Evolutionary conservation across 176 grass and related monocot genomes (phyloP).

Genomic region (Carex pumila): DNA sequence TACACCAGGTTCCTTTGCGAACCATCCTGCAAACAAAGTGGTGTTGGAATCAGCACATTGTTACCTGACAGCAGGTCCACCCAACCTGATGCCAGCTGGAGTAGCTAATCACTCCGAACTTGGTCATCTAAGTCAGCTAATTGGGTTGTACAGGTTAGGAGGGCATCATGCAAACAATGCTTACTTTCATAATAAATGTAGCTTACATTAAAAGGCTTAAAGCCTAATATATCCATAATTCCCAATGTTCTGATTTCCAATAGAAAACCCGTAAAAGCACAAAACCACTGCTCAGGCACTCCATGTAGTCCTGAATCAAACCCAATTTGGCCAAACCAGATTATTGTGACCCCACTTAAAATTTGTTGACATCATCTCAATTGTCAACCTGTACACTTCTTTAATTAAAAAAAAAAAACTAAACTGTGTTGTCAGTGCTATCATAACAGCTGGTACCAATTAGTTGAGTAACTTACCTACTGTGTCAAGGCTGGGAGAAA

Average conservation of each 20-base stretch:
- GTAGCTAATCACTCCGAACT: neutral
- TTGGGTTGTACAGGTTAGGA: neutral
- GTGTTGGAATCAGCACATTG: neutral
- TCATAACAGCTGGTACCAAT: neutral
- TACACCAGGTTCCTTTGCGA: slow-evolving; percentile 76
- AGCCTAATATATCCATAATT: neutral
- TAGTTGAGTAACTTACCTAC: slow-evolving; percentile 40
- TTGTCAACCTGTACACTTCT: neutral
- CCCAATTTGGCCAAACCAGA: neutral
- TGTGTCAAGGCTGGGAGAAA: slow-evolving; percentile 83
- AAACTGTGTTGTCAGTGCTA: neutral
- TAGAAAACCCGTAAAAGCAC: neutral
- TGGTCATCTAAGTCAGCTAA: neutral
- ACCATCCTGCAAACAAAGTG: slow-evolving; percentile 49
- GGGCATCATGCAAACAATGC: neutral
- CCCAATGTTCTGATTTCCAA: neutral
- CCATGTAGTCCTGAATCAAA: neutral
- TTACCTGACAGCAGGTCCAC: neutral
- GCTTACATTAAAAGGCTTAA: neutral
- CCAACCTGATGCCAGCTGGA: neutral
- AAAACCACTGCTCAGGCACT: neutral
- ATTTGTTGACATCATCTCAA: neutral
- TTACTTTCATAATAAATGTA: neutral
- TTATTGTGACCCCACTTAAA: neutral
- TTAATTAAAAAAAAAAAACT: neutral